These are phyloP conservation scores for Aspergillus neotritici DNA, from an alignment of 2,329 filamentous ascomycete genomes.

Conservation along the genomic window DNA sequence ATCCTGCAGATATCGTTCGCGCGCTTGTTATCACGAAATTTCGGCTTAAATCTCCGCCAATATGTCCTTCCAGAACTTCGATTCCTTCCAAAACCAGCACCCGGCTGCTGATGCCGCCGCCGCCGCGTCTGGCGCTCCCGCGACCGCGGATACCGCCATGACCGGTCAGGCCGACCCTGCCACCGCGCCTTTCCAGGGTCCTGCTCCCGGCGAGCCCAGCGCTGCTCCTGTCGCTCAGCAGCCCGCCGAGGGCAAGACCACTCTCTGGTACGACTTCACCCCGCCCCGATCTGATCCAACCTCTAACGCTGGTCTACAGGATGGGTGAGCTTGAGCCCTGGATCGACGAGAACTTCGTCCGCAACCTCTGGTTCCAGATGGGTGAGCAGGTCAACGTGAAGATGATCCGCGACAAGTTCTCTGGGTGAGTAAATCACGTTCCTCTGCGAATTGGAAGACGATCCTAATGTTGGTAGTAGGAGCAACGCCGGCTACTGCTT, in stretches of 20 bases:
- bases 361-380: constrained; percentile 88
- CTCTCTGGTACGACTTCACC: constrained; percentile 46
- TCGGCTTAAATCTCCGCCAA: constrained; percentile 24
- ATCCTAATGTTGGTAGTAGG: constrained; percentile 44
- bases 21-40: constrained; percentile 16
- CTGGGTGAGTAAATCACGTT: constrained; percentile 60
- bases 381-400: constrained; percentile 96
- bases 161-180: constrained; percentile 54
- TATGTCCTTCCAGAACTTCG: constrained; percentile 65
- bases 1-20: constrained; percentile 11
- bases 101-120: constrained; percentile 50
- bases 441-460: constrained; percentile 10
- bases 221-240: constrained; percentile 44
- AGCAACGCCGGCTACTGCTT: constrained; percentile 99
- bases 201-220: constrained; percentile 39
- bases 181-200: constrained; percentile 46
- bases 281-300: constrained; percentile 2
- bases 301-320: constrained; percentile 48
- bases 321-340: constrained; percentile 99
- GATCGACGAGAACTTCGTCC: constrained; percentile 99
- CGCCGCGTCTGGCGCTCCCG: constrained; percentile 41
- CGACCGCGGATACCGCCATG: constrained; percentile 50
- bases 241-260: constrained; percentile 51
- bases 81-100: constrained; percentile 58
- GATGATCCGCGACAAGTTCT: constrained; percentile 99